Percentiles rank a stretch among this genome's conserved stretches.
Conservation (phyloP, 139 green algal genomes). For the Picochlorum sp. region DNA sequence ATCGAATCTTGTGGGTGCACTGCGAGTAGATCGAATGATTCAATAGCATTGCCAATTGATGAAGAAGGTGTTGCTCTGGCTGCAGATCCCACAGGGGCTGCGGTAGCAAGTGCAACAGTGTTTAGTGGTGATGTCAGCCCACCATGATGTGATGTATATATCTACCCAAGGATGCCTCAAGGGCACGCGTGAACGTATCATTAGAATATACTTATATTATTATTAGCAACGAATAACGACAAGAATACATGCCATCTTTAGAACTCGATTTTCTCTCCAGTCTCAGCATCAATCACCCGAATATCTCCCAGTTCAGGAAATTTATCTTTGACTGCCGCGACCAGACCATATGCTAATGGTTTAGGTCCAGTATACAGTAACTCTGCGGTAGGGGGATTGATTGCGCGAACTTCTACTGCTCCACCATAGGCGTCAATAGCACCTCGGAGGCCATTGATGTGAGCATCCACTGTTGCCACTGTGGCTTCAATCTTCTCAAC, state of each 20-base stretch:
- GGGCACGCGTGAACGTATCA: too few species aligned
- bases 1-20: neutral
- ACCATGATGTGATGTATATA: too few species aligned
- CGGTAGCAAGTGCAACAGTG: too few species aligned
- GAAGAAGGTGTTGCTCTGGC: too few species aligned
- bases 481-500: conserved; percentile 32
- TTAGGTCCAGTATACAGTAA: conserved; percentile 2
- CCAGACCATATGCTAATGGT: conserved; percentile 31
- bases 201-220: too few species aligned
- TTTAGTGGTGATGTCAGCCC: too few species aligned
- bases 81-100: too few species aligned
- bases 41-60: too few species aligned
- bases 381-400: neutral
- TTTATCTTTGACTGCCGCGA: conserved; percentile 63
- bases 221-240: too few species aligned
- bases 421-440: conserved; percentile 70
- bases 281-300: conserved; percentile 28
- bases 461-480: conserved; percentile 49
- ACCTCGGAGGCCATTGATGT: conserved; percentile 74
- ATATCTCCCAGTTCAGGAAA: conserved; percentile 67
- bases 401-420: conserved; percentile 57
- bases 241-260: neutral
- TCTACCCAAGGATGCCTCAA: too few species aligned
- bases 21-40: too few species aligned
- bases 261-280: conserved; percentile 16